phyloP scores from a whole-genome alignment of 1,139 yeast genomes.

The Kodamaea plutei region DNA sequence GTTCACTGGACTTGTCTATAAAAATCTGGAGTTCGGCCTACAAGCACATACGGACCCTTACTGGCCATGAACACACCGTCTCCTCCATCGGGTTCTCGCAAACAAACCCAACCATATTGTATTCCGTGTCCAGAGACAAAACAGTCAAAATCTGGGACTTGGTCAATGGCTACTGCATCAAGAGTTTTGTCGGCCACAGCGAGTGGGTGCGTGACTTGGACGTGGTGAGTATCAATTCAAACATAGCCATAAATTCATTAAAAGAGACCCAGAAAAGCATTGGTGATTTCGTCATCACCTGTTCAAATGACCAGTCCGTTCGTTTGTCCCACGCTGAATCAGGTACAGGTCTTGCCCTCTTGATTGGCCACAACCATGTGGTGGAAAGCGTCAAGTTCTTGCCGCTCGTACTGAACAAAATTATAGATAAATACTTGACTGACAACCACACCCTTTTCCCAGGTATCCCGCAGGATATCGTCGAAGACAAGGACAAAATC shows the following conservation, averaged over 20 bases:
- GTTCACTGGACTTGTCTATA: slow-evolving; percentile 71
- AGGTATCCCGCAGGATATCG: slow-evolving; percentile 29
- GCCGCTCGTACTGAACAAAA: slow-evolving; percentile 48
- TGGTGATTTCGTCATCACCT: slow-evolving; percentile 65
- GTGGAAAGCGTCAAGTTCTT: slow-evolving; percentile 71
- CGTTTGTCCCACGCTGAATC: slow-evolving; percentile 59
- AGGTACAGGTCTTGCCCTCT: slow-evolving; percentile 64
- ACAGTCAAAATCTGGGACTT: slow-evolving; percentile 77
- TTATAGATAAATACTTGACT: slow-evolving; percentile 47
- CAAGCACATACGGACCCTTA: slow-evolving; percentile 57
- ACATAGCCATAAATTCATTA: slow-evolving; percentile 11
- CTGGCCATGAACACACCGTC: slow-evolving; percentile 91
- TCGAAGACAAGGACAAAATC: slow-evolving; percentile 19
- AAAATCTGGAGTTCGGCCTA: slow-evolving; percentile 65
- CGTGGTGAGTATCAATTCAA: slow-evolving; percentile 21
- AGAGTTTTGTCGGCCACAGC: slow-evolving; percentile 71
- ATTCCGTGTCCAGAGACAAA: slow-evolving; percentile 76
- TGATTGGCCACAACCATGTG: slow-evolving; percentile 81
- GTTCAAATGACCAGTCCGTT: slow-evolving; percentile 78
- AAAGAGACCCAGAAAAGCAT: slow-evolving; percentile 13
- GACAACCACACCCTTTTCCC: slow-evolving; percentile 31
- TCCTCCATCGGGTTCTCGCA: slow-evolving; percentile 56
- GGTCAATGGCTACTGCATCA: slow-evolving; percentile 60
- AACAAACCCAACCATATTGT: slow-evolving; percentile 38
- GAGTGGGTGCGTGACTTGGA: slow-evolving; percentile 84